A percentile compares a stretch with the other conserved stretches of the same genome.
These are phyloP conservation scores for Limnanthes douglasii DNA, from an alignment of 345 rosid genomes.

Conservation along the genomic window DNA sequence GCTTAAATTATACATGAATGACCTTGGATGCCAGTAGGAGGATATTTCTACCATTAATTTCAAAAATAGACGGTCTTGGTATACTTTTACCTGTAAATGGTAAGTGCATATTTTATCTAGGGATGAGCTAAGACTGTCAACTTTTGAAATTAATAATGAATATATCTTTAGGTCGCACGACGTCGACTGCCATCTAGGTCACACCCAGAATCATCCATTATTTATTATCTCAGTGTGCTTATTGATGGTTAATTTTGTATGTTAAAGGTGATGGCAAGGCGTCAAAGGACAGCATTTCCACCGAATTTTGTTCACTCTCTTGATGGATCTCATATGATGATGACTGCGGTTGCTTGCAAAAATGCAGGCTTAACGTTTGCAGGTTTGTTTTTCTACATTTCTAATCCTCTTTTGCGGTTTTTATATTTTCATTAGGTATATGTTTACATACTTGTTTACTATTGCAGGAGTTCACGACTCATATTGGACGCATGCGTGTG, in stretches of 20 bases:
- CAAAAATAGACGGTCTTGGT: too few relatives aligned
- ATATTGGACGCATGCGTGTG: constrained; percentile 98
- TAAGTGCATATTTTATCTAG: too few relatives aligned
- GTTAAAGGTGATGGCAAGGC: constrained; percentile 54
- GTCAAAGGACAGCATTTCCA: constrained; percentile 93
- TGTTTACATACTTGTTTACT: constrained; percentile 8
- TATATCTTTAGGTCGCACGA: too few relatives aligned
- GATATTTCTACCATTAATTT: neutral
- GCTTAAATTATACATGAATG: constrained; percentile 5
- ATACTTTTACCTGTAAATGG: too few relatives aligned
- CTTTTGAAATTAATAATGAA: too few relatives aligned
- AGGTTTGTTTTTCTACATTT: constrained; percentile 29
- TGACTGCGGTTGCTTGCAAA: constrained; percentile 93
- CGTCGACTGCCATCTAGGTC: too few relatives aligned
- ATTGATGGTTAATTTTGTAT: constrained; percentile 6
- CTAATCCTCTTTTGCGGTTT: constrained; percentile 5
- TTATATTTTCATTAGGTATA: constrained; percentile 4
- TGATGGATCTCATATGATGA: constrained; percentile 99
- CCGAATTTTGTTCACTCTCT: constrained; percentile 98
- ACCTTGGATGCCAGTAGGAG: neutral
- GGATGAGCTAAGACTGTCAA: too few relatives aligned
- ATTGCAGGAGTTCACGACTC: constrained; percentile 96
- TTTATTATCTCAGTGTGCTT: too few relatives aligned
- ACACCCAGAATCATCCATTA: too few relatives aligned
- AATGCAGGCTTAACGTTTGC: constrained; percentile 76